Evolutionary conservation across 805 yeast genomes (phyloP), one percentile per base, ranked within the genome.

Genomic region (Yarrowia porcina): DNA sequence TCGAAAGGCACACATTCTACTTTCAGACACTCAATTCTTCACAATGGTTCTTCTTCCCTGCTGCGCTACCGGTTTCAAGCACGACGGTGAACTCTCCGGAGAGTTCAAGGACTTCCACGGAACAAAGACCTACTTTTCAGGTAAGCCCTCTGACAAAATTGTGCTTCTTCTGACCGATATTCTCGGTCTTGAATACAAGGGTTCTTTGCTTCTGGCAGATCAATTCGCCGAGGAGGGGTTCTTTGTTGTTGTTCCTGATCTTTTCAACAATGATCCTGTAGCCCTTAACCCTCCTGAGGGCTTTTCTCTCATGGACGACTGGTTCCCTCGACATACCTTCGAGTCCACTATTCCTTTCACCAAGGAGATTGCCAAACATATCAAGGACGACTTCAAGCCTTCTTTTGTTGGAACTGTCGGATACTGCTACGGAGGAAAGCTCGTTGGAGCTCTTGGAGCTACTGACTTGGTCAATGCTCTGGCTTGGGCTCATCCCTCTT

Each of bases 401-500:
- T 72, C 76, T 60, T 83, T 78, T 67, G 65, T 87, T 21, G 84
- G 81, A 44, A 82, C 83, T 20, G 75, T 87, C 64, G 97, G 97
- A 23, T 85, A 90, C 77, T 90, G 97, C 76, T 90, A 79, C 67
- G 97, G 97, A 72, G 96, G 90, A 41, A 88, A 85, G 73, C 85
- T 77, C 68, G 84, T 82, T 33, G 68, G 80, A 65, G 81, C 85
- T 64, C 72, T 83, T 30, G 72, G 79, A 7, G 79, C 73, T 21
- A 64, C 63, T 60, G 67, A 64, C 41, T 63, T 61, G 39, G 80
- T 82, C 35, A 52, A 66, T 10, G 88, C 80, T 17, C 90, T 82
- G 69, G 96, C 93, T 15, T 74, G 83, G 66, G 94, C 94, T 9
- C 97, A 92, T 74, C 97, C 97, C 6, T 87, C 96, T 2, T 80